Evolutionary conservation across 169 alveolate species (phyloP).

Genomic region (Plasmodium coatneyi): DNA sequence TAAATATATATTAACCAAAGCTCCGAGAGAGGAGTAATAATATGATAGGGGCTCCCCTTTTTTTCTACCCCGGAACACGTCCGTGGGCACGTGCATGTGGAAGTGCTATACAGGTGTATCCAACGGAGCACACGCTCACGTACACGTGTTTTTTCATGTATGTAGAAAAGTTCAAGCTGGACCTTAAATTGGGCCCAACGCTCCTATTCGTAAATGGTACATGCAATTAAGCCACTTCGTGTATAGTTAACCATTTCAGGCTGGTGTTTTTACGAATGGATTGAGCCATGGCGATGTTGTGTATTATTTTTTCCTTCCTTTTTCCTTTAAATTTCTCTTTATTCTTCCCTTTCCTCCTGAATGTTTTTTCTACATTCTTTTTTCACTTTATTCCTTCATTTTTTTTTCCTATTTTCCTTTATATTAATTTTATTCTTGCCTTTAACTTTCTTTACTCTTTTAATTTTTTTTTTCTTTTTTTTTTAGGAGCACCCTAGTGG

Average conservation of each 20-base stretch:
- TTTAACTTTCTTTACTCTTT: no score
- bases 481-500: no score
- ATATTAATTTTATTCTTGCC: no score
- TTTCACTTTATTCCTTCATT: no score
- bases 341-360: no score
- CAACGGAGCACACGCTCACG: background rate
- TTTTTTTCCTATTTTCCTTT: no score
- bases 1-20: slow-evolving; percentile 27
- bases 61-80: background rate
- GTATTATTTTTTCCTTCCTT: background rate
- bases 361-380: no score
- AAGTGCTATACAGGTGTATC: background rate
- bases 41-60: background rate
- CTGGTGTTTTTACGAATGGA: background rate
- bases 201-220: background rate
- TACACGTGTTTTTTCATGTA: background rate
- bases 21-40: slow-evolving; percentile 18
- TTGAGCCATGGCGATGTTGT: background rate
- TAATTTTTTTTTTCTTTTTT: no score
- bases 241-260: background rate
- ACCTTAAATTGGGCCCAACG: background rate
- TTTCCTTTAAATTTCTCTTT: no score
- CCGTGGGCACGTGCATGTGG: background rate
- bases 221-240: background rate
- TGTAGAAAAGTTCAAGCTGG: background rate